Conservation (phyloP, 192 early-diverging fungal species). For the Haplosporangium gracile region DNA sequence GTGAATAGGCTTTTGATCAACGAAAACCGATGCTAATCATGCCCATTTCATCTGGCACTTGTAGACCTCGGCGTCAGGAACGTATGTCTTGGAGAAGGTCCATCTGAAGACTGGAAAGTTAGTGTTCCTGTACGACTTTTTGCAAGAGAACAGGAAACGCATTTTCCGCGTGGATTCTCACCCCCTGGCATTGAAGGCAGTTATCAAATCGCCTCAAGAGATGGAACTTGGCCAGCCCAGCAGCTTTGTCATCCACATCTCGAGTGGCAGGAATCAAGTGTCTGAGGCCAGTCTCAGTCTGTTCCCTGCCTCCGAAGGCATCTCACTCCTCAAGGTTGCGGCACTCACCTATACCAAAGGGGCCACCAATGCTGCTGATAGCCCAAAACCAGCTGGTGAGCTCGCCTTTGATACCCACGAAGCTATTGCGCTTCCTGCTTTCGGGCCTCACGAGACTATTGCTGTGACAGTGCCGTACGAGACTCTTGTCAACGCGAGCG, state of each 20-base stretch:
- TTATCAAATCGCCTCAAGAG: constrained; percentile 47
- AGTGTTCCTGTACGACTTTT: constrained; percentile 66
- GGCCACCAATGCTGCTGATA: background rate
- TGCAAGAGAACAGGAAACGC: constrained; percentile 62
- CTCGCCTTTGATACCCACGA: constrained; percentile 28
- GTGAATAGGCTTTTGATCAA: background rate
- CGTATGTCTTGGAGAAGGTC: constrained; percentile 68
- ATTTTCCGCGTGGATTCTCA: constrained; percentile 64
- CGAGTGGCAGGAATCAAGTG: constrained; percentile 49
- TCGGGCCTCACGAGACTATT: constrained; percentile 46
- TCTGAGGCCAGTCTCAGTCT: constrained; percentile 41
- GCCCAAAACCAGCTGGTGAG: constrained; percentile 12
- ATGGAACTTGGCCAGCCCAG: constrained; percentile 54
- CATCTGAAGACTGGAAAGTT: constrained; percentile 71
- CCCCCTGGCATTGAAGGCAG: constrained; percentile 51
- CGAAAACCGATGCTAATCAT: background rate
- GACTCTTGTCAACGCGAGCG: constrained; percentile 11
- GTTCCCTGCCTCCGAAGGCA: constrained; percentile 35
- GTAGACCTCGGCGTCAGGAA: constrained; percentile 70
- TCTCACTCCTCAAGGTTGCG: constrained; percentile 21
- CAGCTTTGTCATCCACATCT: constrained; percentile 50
- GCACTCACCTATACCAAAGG: constrained; percentile 36
- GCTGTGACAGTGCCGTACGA: constrained; percentile 41
- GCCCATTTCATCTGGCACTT: background rate
- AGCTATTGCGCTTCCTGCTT: constrained; percentile 29